phyloP scores from a whole-genome alignment of 164 flowering plant genomes.

The Berberis vulgaris region DNA sequence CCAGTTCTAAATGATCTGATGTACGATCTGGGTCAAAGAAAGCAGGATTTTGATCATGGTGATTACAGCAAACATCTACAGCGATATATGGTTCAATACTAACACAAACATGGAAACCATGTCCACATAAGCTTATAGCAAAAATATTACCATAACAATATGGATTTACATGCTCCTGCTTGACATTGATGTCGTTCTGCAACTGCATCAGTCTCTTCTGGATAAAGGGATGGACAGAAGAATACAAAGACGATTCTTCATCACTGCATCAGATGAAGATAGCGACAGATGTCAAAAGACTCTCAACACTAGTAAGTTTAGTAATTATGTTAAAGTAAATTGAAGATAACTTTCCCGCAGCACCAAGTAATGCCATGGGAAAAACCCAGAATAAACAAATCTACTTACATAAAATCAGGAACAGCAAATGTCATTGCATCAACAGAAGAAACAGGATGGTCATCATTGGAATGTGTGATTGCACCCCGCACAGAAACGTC shows the following conservation, averaged over 20 bases:
- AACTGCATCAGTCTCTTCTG: slow-evolving; percentile 32
- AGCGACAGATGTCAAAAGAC: not conserved
- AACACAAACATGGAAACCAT: not conserved
- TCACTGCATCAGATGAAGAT: slow-evolving; percentile 28
- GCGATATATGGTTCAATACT: slow-evolving; percentile 1
- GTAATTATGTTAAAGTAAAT: not conserved
- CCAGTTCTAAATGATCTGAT: slow-evolving; percentile 21
- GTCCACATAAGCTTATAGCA: not conserved
- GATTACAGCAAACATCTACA: slow-evolving; percentile 17
- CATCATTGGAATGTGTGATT: slow-evolving; percentile 11
- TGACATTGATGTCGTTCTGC: slow-evolving; percentile 14
- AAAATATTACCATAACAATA: slow-evolving; percentile 27
- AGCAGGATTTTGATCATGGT: slow-evolving; percentile 15
- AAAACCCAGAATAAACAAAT: not conserved
- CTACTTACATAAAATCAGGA: slow-evolving; percentile 25
- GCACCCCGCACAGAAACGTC: slow-evolving; percentile 10
- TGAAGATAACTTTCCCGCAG: not conserved
- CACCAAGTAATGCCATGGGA: not conserved
- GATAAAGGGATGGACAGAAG: slow-evolving; percentile 45
- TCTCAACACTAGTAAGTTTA: not conserved
- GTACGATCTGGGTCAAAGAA: slow-evolving; percentile 14
- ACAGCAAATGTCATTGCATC: slow-evolving; percentile 4
- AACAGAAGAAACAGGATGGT: slow-evolving; percentile 12
- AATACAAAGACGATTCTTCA: slow-evolving; percentile 16
- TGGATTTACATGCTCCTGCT: slow-evolving; percentile 9